Evolutionary conservation across 768 basidiomycete genomes (phyloP), one percentile per base, ranked within the genome.

Genomic region (Pisolithus sp.): DNA sequence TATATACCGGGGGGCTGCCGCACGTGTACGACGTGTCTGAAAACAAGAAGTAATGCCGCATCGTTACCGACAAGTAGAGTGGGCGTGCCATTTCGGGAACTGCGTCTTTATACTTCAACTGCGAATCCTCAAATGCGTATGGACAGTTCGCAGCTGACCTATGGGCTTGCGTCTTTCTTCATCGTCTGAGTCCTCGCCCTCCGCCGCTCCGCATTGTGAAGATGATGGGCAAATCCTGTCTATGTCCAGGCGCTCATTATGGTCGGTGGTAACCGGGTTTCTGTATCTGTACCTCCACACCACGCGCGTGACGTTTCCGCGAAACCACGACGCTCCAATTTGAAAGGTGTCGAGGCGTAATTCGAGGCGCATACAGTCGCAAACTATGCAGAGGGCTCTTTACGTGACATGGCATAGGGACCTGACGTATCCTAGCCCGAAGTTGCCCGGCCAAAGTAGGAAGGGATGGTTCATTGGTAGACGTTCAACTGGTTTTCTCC

Each of bases 381-480:
- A 18, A 57, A 65, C 67, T 21, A 56, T 64, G 9, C 64, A 59
- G 23, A 53, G 62, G 42, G 52, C 70, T 59, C 76, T 83, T 51
- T 76, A 72, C 43, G 84, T 89, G 13, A 76, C 86, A 20, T 90
- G 86, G 83, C 78, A 76, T 50, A 85, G 89, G 39, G 80, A 83
- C 52, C 73, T 89, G 26, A 76, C 85, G 24, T 89, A 85, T 59
- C 86, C 86, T 7, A 89, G 86, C 15, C 88, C 87, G 2, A 75
- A 86, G 28, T 73, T 80, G 18, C 66, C 79, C 12, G 69, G 71
- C 58, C 76, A 81, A 56, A 73, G 84, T 55, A 71, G 85, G 54
- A 86, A 80, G 60, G 88, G 87, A 3, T 89, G 85, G 84, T 88
- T 78, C 66, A 89, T 89, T 57, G 80, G 82, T 43, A 74, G 82